A percentile compares a stretch with the other conserved stretches of the same genome.
Evolutionary conservation across 164 flowering plant genomes (phyloP).

Genomic region (Tetrastigma voinierianum): DNA sequence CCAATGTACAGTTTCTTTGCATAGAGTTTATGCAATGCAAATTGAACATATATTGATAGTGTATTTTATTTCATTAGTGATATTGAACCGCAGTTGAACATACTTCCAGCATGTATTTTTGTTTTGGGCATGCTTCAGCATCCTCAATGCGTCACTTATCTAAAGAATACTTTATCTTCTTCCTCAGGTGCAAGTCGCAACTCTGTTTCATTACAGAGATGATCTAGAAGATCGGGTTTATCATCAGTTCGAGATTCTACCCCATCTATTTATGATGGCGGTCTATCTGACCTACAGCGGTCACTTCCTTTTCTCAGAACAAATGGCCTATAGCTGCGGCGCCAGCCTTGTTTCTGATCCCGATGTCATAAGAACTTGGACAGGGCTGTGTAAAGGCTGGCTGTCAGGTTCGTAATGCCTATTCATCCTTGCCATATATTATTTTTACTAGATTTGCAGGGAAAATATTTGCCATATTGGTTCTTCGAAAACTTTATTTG

Average conservation of each 20-base stretch:
- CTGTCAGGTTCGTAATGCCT: constrained; percentile 23
- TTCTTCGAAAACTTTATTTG: too few relatives aligned
- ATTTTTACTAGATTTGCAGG: not conserved
- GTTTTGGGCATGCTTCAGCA: too few relatives aligned
- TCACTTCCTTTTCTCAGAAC: constrained; percentile 29
- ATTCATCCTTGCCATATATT: not conserved
- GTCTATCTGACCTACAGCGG: constrained; percentile 37
- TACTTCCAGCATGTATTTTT: too few relatives aligned
- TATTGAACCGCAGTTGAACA: too few relatives aligned
- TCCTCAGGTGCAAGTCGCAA: constrained; percentile 30
- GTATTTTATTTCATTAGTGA: too few relatives aligned
- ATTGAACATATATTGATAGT: too few relatives aligned
- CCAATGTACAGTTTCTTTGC: too few relatives aligned
- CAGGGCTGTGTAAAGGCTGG: constrained; percentile 21
- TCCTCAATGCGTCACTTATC: too few relatives aligned
- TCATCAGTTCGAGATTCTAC: constrained; percentile 26
- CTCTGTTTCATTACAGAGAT: constrained; percentile 9
- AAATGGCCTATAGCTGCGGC: constrained; percentile 40
- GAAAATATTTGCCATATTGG: too few relatives aligned
- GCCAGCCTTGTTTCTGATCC: constrained; percentile 25
- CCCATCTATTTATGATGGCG: constrained; percentile 36
- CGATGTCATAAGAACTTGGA: constrained; percentile 40
- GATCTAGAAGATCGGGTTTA: constrained; percentile 30
- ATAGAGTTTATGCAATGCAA: too few relatives aligned
- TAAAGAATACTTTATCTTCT: not conserved